These are phyloP conservation scores for Hemisphaericaspora lyxosophila DNA, from an alignment of 1,139 yeast genomes.

Conservation along the genomic window DNA sequence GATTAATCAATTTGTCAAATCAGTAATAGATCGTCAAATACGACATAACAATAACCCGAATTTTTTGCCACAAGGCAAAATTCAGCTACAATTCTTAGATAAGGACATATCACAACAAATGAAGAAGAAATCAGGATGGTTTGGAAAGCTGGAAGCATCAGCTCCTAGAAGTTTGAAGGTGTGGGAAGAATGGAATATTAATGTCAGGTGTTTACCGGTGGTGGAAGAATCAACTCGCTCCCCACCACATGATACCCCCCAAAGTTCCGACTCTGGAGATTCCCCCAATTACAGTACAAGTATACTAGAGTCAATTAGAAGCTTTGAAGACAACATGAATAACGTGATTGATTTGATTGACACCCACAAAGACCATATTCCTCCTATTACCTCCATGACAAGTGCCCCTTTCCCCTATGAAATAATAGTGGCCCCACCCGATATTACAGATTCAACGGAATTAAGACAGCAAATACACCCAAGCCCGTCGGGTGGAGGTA, in stretches of 20 bases:
- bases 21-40: constrained; percentile 21
- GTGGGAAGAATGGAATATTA: constrained; percentile 48
- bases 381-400: constrained; percentile 70
- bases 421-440: constrained; percentile 23
- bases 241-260: not conserved
- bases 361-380: constrained; percentile 62
- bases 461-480: not conserved
- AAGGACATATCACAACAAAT: constrained; percentile 12
- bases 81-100: constrained; percentile 13
- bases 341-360: constrained; percentile 54
- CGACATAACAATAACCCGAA: constrained; percentile 1
- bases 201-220: constrained; percentile 35
- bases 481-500: not conserved
- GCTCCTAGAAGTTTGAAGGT: constrained; percentile 20
- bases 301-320: constrained; percentile 28
- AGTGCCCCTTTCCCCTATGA: constrained; percentile 66
- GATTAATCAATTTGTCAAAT: constrained; percentile 35
- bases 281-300: constrained; percentile 9
- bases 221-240: constrained; percentile 6
- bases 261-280: constrained; percentile 6
- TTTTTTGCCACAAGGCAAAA: constrained; percentile 5
- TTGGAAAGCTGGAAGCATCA: constrained; percentile 25
- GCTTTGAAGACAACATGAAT: constrained; percentile 45
- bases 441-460: not conserved
- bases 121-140: constrained; percentile 45